Evolutionary conservation across 2,329 filamentous ascomycete species (phyloP).

Genomic region (Rhynchosporium graminicola): DNA sequence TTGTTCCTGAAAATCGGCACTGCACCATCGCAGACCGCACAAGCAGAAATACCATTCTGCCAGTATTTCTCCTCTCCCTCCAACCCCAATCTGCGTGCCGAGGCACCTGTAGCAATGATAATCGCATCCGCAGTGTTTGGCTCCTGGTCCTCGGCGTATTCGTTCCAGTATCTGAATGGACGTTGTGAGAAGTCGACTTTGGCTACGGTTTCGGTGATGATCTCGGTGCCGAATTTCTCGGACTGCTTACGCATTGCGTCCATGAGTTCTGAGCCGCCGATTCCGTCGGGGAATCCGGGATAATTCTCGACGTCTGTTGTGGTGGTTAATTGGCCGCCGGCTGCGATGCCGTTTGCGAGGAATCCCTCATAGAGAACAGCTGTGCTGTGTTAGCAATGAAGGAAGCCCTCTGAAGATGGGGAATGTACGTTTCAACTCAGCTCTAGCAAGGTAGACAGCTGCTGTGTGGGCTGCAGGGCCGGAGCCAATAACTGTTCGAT

Average conservation of each 20-base stretch:
- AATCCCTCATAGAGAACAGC: conserved; percentile 96
- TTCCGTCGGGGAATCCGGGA: conserved; percentile 87
- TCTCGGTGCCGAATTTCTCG: conserved; percentile 85
- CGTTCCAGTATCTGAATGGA: conserved; percentile 92
- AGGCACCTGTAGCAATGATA: conserved; percentile 94
- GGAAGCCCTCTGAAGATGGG: neutral
- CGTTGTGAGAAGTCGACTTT: conserved; percentile 80
- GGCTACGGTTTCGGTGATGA: conserved; percentile 89
- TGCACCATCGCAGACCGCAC: conserved; percentile 95
- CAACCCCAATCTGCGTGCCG: conserved; percentile 79
- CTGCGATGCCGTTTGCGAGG: conserved; percentile 93
- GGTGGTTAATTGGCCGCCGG: conserved; percentile 94
- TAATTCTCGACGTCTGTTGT: conserved; percentile 99
- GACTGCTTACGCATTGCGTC: conserved; percentile 93
- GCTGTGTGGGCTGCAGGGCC: conserved; percentile 97
- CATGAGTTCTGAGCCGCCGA: conserved; percentile 89
- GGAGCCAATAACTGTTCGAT: conserved; percentile 74
- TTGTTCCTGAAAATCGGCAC: conserved; percentile 98
- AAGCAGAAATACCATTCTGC: conserved; percentile 95
- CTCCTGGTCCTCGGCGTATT: conserved; percentile 77
- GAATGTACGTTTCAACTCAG: conserved; percentile 74
- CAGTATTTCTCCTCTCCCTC: conserved; percentile 93
- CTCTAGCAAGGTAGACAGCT: conserved; percentile 91
- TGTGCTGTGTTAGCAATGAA: conserved; percentile 39
- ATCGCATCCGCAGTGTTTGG: conserved; percentile 87